Evolutionary conservation across 148 eudicot species (phyloP).

Genomic region (Rhododendron williamsianum): DNA sequence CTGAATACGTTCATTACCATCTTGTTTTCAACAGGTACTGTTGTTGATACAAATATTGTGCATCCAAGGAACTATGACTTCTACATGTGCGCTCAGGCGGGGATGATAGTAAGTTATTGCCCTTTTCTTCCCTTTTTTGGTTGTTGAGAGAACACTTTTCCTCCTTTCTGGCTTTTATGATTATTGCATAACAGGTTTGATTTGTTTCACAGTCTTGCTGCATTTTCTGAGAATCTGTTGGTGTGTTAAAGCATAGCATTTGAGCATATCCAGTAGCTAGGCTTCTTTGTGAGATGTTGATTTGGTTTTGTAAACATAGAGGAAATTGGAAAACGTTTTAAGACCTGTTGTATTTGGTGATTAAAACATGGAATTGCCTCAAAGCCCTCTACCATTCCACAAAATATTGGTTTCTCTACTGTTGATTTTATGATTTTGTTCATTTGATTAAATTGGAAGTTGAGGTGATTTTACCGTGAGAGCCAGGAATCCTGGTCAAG

Average conservation of each 20-base stretch:
- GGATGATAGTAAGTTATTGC: conserved; percentile 59
- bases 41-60: conserved; percentile 83
- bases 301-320: neutral
- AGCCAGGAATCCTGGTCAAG: neutral
- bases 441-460: neutral
- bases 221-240: neutral
- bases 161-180: conserved; percentile 10
- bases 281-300: neutral
- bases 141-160: neutral
- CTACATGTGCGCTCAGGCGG: conserved; percentile 91
- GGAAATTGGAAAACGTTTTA: neutral
- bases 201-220: conserved; percentile 4
- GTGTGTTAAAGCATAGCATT: neutral
- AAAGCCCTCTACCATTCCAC: neutral
- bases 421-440: neutral
- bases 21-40: conserved; percentile 55
- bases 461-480: neutral
- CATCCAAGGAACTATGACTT: conserved; percentile 90
- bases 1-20: neutral
- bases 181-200: conserved; percentile 2
- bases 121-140: neutral
- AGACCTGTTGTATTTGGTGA: neutral
- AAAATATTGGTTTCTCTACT: neutral
- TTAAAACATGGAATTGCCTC: neutral
- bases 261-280: neutral